Evolutionary conservation across 2,329 filamentous ascomycete genomes (phyloP), one percentile per base, ranked within the genome.

Genomic region (Helicocarpus griseus): DNA sequence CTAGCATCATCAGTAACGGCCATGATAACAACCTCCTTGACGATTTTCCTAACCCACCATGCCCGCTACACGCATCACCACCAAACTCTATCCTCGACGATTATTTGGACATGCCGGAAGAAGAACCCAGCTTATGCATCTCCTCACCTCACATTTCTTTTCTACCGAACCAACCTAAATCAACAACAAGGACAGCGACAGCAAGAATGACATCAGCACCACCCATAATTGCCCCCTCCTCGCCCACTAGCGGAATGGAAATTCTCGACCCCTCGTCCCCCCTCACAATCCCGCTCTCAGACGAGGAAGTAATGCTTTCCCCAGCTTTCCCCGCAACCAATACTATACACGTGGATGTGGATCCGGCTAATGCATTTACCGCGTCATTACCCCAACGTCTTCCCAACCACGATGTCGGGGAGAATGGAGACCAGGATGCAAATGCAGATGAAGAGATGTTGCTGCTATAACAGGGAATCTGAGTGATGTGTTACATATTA

Each of bases 191-290:
- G 4, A 45, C 14, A 44, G 22, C 40, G 8, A 11, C 41, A 33
- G n/a, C 26, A 5, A 36, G 2, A 17, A n/a, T n/a, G n/a, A 6
- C 19, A 5, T 24, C 13, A 36, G 21, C 14, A 8, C 6, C 21
- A 33, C 5, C 6, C 45, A 5, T 21, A 26, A 14, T 14, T 35
- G 9, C 31, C 31, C 17, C 19, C 29, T 47, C 45, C 11, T 19
- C 31, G 26, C 11, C 35, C 14, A 31, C 22, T 13, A 49, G 47
- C 28, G 47, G 29, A 13, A 40, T 49, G 22, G 47, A 49, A 40
- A 33, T 41, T 13, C 47, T 49, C 47, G 47, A 49, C 22, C 33
- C 35, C 14, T 49, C 47, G 4, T 49, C 47, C 17, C 36, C 35
- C 2, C 1, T 35, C 21, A 14, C 22, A 9, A 22, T 41, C 3